A percentile compares a stretch with the other conserved stretches of the same genome.
phyloP scores from a whole-genome alignment of 139 green algal genomes.

The Closterium sp. region DNA sequence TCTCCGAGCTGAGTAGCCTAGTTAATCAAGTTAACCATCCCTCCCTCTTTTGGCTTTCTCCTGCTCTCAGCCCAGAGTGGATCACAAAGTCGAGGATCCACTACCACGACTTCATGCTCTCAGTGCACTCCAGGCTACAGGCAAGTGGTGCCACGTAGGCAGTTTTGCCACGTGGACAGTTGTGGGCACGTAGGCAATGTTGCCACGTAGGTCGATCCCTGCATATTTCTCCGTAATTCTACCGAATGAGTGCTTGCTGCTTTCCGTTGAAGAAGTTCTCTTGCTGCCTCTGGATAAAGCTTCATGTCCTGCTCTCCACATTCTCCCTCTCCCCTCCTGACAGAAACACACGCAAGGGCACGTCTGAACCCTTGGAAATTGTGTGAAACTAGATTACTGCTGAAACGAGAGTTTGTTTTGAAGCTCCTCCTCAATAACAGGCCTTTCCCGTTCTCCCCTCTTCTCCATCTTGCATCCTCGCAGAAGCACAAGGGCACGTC shows the following conservation, averaged over 20 bases:
- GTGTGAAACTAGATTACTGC: no score
- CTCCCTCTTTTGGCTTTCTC: constrained; percentile 16
- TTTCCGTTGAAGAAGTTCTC: not conserved
- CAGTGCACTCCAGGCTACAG: constrained; percentile 70
- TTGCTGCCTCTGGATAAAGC: not conserved
- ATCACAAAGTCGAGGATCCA: constrained; percentile 68
- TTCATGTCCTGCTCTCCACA: no score
- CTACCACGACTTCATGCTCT: constrained; percentile 99
- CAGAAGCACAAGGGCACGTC: constrained; percentile 31
- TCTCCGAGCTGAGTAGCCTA: not conserved
- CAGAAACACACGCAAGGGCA: no score
- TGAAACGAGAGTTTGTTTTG: no score
- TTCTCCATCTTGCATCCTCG: not conserved
- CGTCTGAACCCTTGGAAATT: no score
- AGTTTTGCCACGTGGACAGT: not conserved
- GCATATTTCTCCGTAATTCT: no score
- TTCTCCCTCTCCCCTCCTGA: no score
- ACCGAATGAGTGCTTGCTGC: no score
- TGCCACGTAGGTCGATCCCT: not conserved
- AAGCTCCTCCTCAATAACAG: not conserved
- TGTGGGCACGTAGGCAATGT: not conserved
- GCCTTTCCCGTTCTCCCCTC: not conserved
- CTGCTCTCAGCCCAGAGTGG: constrained; percentile 12
- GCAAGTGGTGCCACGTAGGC: not conserved
- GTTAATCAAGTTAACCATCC: not conserved